Percentiles rank a stretch among this genome's conserved stretches.
Conservation (phyloP, 2,329 filamentous ascomycete genomes). For the Fusarium illudens region DNA sequence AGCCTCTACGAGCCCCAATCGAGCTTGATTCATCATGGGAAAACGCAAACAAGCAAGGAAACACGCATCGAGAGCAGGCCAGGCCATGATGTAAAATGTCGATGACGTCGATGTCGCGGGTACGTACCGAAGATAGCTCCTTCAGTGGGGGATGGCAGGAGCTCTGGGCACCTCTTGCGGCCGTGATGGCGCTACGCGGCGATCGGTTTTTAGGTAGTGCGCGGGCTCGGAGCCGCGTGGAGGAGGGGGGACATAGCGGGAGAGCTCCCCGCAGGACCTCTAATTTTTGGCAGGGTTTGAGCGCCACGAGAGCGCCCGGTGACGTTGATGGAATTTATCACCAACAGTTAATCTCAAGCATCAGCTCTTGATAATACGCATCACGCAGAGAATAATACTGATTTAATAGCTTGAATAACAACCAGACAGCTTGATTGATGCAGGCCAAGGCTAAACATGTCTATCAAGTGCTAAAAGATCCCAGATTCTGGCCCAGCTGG, state of each 20-base stretch:
- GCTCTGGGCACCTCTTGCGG: background rate
- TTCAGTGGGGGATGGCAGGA: constrained; percentile 4
- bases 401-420: background rate
- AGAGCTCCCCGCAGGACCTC: constrained; percentile 16
- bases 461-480: background rate
- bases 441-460: constrained; percentile 14
- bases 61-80: constrained; percentile 20
- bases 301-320: constrained; percentile 14
- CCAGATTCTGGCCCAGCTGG: constrained; percentile 5
- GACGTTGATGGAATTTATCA: constrained; percentile 9
- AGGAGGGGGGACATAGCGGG: constrained; percentile 16
- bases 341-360: background rate
- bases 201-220: constrained; percentile 31
- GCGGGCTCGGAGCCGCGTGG: constrained; percentile 26
- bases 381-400: background rate
- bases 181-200: constrained; percentile 7
- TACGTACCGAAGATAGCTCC: constrained; percentile 15
- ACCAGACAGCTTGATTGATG: constrained; percentile 6
- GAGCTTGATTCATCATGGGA: constrained; percentile 30
- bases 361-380: background rate
- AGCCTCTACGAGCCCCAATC: constrained; percentile 13
- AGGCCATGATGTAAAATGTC: constrained; percentile 32
- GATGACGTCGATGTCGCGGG: constrained; percentile 37
- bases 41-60: constrained; percentile 30
- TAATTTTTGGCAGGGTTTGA: constrained; percentile 4